Base-by-base conservation (phyloP, 495 filamentous ascomycete species). In the Penicillium chermesinum region DNA sequence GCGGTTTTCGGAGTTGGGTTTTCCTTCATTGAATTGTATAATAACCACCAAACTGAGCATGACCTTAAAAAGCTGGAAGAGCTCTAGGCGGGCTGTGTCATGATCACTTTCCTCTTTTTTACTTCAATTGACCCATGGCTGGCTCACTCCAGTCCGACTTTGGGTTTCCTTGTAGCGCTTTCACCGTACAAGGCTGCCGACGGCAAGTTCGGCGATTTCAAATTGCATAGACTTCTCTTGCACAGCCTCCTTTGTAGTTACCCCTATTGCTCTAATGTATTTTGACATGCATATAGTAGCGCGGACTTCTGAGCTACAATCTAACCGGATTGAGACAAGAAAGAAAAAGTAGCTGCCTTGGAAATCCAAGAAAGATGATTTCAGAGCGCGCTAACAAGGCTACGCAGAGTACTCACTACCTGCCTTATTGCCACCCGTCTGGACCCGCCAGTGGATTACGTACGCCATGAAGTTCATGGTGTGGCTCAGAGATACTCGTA, bases 1-100 rank as follows among this genome's bases (percentile, higher is more conserved):
- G 5, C 21, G 43, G 44, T 52, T 58, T 50, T 52, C 62, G 65
- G 65, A 64, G 65, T 70, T 70, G 36, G 38, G 53, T 53, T 34
- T 36, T 34, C 6, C 38, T 37, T 16, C 15, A 46, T 38, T 17
- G 44, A 46, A 25, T 22, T 46, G 44, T 46, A 46, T 34, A 38
- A 38, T 46, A 46, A 44, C 2, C 34, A 19, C 32, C 15, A 15
- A 44, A 16, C 36, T 33, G 10, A 38, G 22, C 42, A 16, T 34
- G 30, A 14, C 27, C 13, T 20, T 20, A n/a, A 32, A n/a, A 32
- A 41, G 44, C 32, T 16, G 39, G 36, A 13, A 33, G 44, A 40
- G 43, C 46, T 35, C n/a, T 44, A 25, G 39, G 38, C 30, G 19
- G 40, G 36, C 36, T 40, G 45, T 48, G 34, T 54, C 44, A 49